phyloP scores from a whole-genome alignment of 2,329 filamentous ascomycete species.

The Daldinia eschscholtzii region DNA sequence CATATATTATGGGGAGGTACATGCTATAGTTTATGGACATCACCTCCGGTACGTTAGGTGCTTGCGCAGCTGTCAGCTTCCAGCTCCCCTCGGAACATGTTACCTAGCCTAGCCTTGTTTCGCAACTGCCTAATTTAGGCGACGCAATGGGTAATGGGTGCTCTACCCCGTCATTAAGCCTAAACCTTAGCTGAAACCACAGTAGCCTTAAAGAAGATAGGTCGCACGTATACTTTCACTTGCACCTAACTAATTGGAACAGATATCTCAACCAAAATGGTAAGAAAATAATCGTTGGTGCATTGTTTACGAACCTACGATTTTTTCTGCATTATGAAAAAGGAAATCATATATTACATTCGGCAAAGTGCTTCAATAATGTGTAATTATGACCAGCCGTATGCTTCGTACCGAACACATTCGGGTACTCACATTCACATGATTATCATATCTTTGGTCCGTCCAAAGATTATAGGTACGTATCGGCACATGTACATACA shows the following conservation, averaged over 20 bases:
- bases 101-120: constrained; percentile 23
- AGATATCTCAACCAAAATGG: neutral
- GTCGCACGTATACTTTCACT: neutral
- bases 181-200: constrained; percentile 39
- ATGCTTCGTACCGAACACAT: neutral
- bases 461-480: neutral
- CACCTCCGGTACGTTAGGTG: neutral
- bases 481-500: neutral
- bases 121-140: constrained; percentile 36
- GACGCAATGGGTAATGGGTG: constrained; percentile 17
- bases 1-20: constrained; percentile 1
- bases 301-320: neutral
- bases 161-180: constrained; percentile 27
- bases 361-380: neutral
- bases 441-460: neutral
- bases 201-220: constrained; percentile 12
- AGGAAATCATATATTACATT: constrained; percentile 2
- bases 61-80: neutral
- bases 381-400: neutral
- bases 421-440: neutral
- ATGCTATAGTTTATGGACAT: neutral
- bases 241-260: constrained; percentile 15
- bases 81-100: constrained; percentile 12
- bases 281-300: neutral
- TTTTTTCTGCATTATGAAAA: neutral